Percentiles rank a stretch among this genome's conserved stretches.
These are phyloP conservation scores for Ceratobasidium sp. DNA, from an alignment of 1,284 basidiomycete genomes.

Conservation along the genomic window DNA sequence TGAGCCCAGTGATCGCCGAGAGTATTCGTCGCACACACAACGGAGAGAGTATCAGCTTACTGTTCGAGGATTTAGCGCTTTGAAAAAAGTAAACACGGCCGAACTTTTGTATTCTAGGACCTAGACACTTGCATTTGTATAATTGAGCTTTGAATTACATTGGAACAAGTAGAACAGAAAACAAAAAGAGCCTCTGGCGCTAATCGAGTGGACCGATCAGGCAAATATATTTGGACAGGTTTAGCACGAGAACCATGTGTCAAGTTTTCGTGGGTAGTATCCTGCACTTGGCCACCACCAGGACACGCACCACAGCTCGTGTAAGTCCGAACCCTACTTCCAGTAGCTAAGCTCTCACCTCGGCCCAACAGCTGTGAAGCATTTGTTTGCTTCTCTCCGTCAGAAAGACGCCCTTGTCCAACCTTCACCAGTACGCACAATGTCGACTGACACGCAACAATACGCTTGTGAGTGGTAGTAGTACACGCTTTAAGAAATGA, in stretches of 20 bases:
- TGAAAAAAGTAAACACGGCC: conserved; percentile 63
- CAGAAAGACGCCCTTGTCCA: conserved; percentile 55
- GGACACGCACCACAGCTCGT: conserved; percentile 37
- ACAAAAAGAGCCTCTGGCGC: not conserved
- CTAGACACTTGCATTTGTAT: conserved; percentile 41
- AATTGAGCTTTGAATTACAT: conserved; percentile 27
- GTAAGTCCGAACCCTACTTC: conserved; percentile 6
- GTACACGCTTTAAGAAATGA: conserved; percentile 33
- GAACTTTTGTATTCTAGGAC: conserved; percentile 32
- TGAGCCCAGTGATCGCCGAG: conserved; percentile 93
- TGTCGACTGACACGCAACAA: conserved; percentile 59
- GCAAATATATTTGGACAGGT: conserved; percentile 44
- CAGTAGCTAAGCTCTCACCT: not conserved
- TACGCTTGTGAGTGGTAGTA: conserved; percentile 73
- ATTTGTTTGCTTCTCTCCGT: conserved; percentile 80
- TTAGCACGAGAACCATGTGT: conserved; percentile 38
- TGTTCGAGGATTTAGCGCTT: conserved; percentile 75
- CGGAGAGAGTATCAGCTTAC: conserved; percentile 87
- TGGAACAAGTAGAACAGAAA: not conserved
- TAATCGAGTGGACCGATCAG: conserved; percentile 11
- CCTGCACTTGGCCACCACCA: conserved; percentile 44
- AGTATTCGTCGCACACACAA: conserved; percentile 97
- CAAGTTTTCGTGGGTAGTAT: conserved; percentile 40
- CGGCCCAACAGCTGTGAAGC: conserved; percentile 64
- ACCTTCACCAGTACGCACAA: conserved; percentile 46